Evolutionary conservation across 2,329 filamentous ascomycete species (phyloP), one percentile per base, ranked within the genome.

Genomic region (Aureobasidium sp.): DNA sequence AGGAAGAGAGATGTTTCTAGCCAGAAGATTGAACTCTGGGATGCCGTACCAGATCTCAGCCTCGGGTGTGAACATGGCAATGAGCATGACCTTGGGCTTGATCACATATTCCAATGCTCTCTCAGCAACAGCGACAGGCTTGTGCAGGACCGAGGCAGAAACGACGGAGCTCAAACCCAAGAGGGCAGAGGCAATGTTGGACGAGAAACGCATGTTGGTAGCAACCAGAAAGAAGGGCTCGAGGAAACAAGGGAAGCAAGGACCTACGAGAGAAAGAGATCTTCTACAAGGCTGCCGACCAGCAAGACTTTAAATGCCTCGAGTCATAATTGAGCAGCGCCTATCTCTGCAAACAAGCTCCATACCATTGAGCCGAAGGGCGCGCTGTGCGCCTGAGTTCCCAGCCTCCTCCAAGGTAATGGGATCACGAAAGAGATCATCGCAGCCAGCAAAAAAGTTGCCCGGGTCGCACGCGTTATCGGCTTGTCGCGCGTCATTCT

Each of bases 11-110:
- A 73, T 69, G 65, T 73, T 73, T 47, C 66, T 39, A 2, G 68
- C 71, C n/a, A 72, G 64, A n/a, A 73, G 36, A 62, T 73, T 66
- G 63, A 73, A 72, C 29, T 73, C 71, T 3, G 66, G 63, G 21
- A 64, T 64, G 50, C 60, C 60, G 44, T 63, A 65, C 62, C 62
- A 72, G 21, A 68, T 65, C 48, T 69, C 69, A 11, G 66, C 69
- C 47, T 72, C 71, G 1, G 68, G 67, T 3, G 59, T 60, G 61
- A 85, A 85, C 81, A 86, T 83, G 65, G 79, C 83, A 63, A 87
- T 76, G 62, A 87, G 83, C 70, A 87, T 79, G 50, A 86, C 77
- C 66, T 85, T 87, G 9, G 85, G 85, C 29, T 78, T 70, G 61
- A 85, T 63, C 3, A 69, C 65, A 63, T 63, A 68, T 61, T 70